Evolutionary conservation across 495 filamentous ascomycete species (phyloP), one percentile per base, ranked within the genome.

Genomic region (Xanthoparmelia taractica): DNA sequence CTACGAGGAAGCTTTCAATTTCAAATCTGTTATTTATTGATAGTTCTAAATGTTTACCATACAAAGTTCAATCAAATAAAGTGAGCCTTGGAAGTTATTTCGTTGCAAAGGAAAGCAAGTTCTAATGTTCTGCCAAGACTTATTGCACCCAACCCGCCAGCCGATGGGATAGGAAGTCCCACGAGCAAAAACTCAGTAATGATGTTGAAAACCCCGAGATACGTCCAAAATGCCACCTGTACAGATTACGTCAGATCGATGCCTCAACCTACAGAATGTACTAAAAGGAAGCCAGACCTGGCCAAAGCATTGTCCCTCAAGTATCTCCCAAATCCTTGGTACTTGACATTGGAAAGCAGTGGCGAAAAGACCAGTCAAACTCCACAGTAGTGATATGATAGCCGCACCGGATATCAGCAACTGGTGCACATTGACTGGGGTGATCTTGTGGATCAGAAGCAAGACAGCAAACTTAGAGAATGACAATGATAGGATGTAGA

Each of bases 181-280:
- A 85, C 75, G 48, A 82, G 80, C 63, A 79, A 67, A 0, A 80
- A 33, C 65, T 87, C 83, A 10, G 82, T 75, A 17, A 79, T 41
- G 29, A 87, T 80, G 66, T 80, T 83, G 34, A 85, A 74, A 56
- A 79, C 76, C 61, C 72, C 70, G 58, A 62, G 80, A 79, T 58
- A 77, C 74, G 58, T 79, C 70, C 55, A 84, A 71, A 68, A 67
- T 6, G 52, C 63, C 6, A 34, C 13, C 43, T 47, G 7, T 1
- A 47, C n/a, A 47, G 25, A 11, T 1, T 23, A n/a, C 3, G 8
- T n/a, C 8, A 25, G 10, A 12, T 25, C 43, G 10, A 25, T 11
- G 25, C 40, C 20, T 47, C 2, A 25, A 25, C 1, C 2, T 38
- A 67, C 56, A 25, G 65, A 8, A 27, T 65, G 45, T n/a, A n/a